Base-by-base conservation (phyloP, 805 yeast genomes). In the Aciculoconidium aculeatum region DNA sequence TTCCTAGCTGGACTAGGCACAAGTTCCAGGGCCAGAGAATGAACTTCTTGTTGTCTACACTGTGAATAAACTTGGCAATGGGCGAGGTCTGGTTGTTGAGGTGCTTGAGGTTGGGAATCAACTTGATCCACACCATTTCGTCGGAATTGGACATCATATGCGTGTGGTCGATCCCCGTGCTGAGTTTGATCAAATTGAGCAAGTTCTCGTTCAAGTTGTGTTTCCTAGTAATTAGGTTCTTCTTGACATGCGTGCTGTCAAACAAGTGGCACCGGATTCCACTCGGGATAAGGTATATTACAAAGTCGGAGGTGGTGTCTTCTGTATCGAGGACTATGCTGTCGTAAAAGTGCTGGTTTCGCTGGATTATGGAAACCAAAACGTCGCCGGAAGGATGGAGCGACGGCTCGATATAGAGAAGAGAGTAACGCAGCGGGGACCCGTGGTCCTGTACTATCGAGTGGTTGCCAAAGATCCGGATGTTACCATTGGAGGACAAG, bases 1-100 rank as follows among this genome's bases (percentile, higher is more conserved):
- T 40, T 8, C 62, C 72, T 31, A 66, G 57, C 45, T 82, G 92
- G 4, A 74, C 58, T 33, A 72, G 61, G 43, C 88, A 79, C 12
- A 82, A 55, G 25, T 70, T 72, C 43, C 79, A 55, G 0, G 94
- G 94, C 94, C 94, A 83, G 24, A 75, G 53, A 2, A 82, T 70
- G 32, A 64, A 74, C 43, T 77, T 77, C 15, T 61, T 63, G 39
- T 70, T 72, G 17, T 61, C 65, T 3, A 73, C 75, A 0, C 67
- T 59, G 40, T 67, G 72, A 25, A 77, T 59, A 48, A 71, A 81
- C 14, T 65, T 61, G 8, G 86, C 61, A 3, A 82, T 67, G 7
- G 63, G 63, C 0, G 87, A 77, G 0, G 88, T 75, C 40, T 75
- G 68, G 13, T 80, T 82, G 49, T 78, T 80, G 38, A 80, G 59